These are phyloP conservation scores for Kalaharituber pfeilii DNA, from an alignment of 2,329 filamentous ascomycete genomes.

Conservation along the genomic window DNA sequence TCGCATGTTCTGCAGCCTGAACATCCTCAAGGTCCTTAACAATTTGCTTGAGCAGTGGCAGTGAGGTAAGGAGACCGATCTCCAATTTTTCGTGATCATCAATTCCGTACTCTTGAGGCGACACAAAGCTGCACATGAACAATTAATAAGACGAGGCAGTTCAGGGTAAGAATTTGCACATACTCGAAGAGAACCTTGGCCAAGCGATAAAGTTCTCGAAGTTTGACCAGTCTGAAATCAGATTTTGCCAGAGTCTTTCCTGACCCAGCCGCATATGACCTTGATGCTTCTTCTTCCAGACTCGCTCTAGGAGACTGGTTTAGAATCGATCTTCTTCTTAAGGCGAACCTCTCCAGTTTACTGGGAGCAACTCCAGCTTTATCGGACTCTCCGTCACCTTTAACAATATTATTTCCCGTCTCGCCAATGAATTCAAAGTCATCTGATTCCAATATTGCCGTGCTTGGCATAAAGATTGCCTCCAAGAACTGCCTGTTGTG, in stretches of 20 bases:
- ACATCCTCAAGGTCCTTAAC: slow-evolving; percentile 94
- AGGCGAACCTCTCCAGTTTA: slow-evolving; percentile 12
- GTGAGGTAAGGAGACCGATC: slow-evolving; percentile 82
- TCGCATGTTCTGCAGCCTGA: slow-evolving; percentile 82
- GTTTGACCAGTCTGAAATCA: slow-evolving; percentile 68
- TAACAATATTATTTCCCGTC: slow-evolving; percentile 8
- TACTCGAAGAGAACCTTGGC: slow-evolving; percentile 83
- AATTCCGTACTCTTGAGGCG: slow-evolving; percentile 95
- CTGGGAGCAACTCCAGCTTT: slow-evolving; percentile 5
- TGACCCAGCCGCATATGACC: slow-evolving; percentile 16
- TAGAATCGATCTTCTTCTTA: slow-evolving; percentile 13
- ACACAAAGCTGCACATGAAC: slow-evolving; percentile 49
- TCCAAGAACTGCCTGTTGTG: slow-evolving; percentile 94
- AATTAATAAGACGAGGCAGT: not conserved
- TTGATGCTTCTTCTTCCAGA: slow-evolving; percentile 16
- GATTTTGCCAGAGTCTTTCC: slow-evolving; percentile 37
- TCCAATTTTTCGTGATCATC: slow-evolving; percentile 94
- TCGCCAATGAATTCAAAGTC: slow-evolving; percentile 26
- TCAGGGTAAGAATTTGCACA: not conserved
- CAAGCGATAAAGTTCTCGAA: slow-evolving; percentile 82
- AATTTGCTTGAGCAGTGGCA: slow-evolving; percentile 89
- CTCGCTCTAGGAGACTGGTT: slow-evolving; percentile 6
- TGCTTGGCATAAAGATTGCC: slow-evolving; percentile 87
- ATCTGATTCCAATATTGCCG: slow-evolving; percentile 58
- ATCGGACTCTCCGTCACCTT: slow-evolving; percentile 7